Conservation (phyloP, 139 green algal species). For the Chlorella sp. region DNA sequence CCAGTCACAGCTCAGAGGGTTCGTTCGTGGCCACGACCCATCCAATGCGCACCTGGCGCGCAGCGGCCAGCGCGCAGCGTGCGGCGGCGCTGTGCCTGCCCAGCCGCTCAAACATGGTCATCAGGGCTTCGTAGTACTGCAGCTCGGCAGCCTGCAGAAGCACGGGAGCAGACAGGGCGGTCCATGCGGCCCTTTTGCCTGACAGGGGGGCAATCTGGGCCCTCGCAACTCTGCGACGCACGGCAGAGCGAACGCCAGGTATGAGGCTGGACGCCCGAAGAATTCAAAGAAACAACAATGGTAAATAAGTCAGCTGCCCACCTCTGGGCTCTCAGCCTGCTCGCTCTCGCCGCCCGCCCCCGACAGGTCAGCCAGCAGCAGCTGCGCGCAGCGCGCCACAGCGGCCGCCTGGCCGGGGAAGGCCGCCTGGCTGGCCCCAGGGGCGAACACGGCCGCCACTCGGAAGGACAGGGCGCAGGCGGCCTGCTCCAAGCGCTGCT, state of each 20-base stretch:
- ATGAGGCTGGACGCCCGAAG: no score
- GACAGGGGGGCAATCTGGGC: no score
- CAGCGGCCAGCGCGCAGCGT: slow-evolving; percentile 5
- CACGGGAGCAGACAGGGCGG: no score
- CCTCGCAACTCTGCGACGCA: no score
- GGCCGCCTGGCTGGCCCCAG: background rate
- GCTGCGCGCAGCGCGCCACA: background rate
- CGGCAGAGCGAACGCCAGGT: no score
- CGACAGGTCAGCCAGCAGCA: slow-evolving; percentile 4
- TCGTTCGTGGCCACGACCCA: no score
- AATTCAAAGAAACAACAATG: background rate
- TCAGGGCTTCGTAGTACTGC: slow-evolving; percentile 48
- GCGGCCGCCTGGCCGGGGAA: slow-evolving; percentile 5
- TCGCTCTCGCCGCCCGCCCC: no score
- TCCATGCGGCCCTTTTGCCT: no score
- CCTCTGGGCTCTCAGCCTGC: background rate
- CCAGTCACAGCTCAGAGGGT: background rate
- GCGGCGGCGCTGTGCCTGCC: slow-evolving; percentile 22
- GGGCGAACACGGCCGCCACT: background rate
- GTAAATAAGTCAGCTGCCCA: background rate
- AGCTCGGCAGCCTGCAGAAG: slow-evolving; percentile 36
- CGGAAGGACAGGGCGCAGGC: slow-evolving; percentile 30
- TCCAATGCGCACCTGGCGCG: background rate
- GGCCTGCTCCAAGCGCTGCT: slow-evolving; percentile 22
- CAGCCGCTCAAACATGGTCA: slow-evolving; percentile 43